phyloP scores from a whole-genome alignment of 2,329 filamentous ascomycete species.

The Teratosphaeria viscida region DNA sequence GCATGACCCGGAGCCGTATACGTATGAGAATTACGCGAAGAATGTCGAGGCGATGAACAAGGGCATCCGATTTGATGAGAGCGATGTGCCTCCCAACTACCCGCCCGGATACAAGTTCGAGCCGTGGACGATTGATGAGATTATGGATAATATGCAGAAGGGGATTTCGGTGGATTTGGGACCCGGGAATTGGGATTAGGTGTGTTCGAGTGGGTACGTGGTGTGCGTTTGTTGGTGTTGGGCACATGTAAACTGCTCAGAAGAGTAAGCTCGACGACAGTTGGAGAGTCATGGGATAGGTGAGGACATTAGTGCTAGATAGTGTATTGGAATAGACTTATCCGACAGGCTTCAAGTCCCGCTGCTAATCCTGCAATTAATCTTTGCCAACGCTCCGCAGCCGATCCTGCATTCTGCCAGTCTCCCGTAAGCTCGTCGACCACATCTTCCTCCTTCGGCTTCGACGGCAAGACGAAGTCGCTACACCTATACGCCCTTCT shows the following conservation, averaged over 20 bases:
- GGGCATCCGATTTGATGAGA: conserved; percentile 34
- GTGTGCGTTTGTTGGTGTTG: not conserved
- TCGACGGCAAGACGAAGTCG: not conserved
- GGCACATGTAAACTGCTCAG: not conserved
- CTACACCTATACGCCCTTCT: not conserved
- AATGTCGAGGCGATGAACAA: conserved; percentile 32
- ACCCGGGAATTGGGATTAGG: conserved; percentile 20
- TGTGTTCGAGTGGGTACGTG: not conserved
- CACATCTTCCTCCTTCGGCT: not conserved
- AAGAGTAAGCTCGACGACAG: not conserved
- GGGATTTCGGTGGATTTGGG: conserved; percentile 27
- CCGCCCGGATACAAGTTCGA: conserved; percentile 24
- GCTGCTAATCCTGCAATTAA: not conserved
- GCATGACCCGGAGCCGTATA: conserved; percentile 37
- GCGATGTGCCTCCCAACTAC: conserved; percentile 34
- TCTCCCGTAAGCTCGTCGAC: not conserved
- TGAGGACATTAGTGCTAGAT: not conserved
- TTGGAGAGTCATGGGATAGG: not conserved
- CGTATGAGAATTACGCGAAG: conserved; percentile 34
- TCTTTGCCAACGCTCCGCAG: too few species aligned
- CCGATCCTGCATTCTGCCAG: too few species aligned
- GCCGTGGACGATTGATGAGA: conserved; percentile 34
- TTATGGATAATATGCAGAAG: conserved; percentile 29
- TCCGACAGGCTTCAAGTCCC: not conserved
- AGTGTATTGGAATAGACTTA: not conserved